Percentiles rank a stretch among this genome's conserved stretches.
phyloP scores from a whole-genome alignment of 1,284 basidiomycete species.

The Ustilago esculenta region DNA sequence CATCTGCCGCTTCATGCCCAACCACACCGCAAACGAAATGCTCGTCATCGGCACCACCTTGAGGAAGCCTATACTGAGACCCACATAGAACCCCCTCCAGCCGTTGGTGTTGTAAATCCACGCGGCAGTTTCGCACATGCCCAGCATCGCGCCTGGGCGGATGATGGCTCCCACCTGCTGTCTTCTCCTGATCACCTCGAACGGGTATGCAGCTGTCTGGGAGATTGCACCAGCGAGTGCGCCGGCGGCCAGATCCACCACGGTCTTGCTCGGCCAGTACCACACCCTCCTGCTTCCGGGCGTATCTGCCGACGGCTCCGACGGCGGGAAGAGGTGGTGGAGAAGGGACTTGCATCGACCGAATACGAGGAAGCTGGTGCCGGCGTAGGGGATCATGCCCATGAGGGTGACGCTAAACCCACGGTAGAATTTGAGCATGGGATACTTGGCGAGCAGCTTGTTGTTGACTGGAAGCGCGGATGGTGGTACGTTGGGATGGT shows the following conservation, averaged over 20 bases:
- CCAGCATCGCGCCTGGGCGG: conserved; percentile 58
- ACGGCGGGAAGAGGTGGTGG: conserved; percentile 49
- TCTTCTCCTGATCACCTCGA: conserved; percentile 89
- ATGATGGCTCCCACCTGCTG: conserved; percentile 88
- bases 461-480: conserved; percentile 26
- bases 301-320: conserved; percentile 26
- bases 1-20: conserved; percentile 65
- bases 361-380: conserved; percentile 83
- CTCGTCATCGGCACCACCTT: conserved; percentile 96
- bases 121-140: conserved; percentile 61
- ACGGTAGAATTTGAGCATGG: conserved; percentile 85
- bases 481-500: conserved; percentile 35
- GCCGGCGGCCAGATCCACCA: conserved; percentile 77
- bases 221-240: conserved; percentile 88
- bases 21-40: conserved; percentile 64
- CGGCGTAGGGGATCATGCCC: conserved; percentile 92
- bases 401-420: conserved; percentile 74
- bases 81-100: conserved; percentile 91
- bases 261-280: conserved; percentile 65
- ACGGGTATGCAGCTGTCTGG: conserved; percentile 94
- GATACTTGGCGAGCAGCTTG: conserved; percentile 48
- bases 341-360: conserved; percentile 61
- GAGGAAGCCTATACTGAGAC: conserved; percentile 89
- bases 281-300: conserved; percentile 32
- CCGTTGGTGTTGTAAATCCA: conserved; percentile 78